phyloP scores from a whole-genome alignment of 2,329 filamentous ascomycete genomes.

The Aspergillus fijiensis region DNA sequence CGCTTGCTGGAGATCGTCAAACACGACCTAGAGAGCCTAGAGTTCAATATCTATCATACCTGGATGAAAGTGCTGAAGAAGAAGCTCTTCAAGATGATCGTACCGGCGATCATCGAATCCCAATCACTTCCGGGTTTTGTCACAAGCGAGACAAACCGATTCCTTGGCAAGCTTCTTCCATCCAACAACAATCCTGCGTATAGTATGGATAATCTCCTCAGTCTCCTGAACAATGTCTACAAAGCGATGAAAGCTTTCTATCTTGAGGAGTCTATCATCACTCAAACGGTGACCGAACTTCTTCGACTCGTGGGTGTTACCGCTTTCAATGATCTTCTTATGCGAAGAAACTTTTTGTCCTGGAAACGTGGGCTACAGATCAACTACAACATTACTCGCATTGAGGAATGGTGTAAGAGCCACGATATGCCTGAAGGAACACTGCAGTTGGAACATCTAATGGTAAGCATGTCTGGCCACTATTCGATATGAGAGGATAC shows the following conservation, averaged over 20 bases:
- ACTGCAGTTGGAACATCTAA: constrained; percentile 93
- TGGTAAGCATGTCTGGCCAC: constrained; percentile 58
- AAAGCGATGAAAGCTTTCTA: constrained; percentile 99
- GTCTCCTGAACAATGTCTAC: constrained; percentile 93
- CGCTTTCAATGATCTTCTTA: constrained; percentile 95
- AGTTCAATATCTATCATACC: constrained; percentile 99
- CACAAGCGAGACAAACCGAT: constrained; percentile 96
- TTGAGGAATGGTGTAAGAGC: constrained; percentile 99
- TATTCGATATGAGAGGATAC: background rate
- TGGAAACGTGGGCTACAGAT: constrained; percentile 99
- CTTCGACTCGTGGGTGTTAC: constrained; percentile 92
- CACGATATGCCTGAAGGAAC: constrained; percentile 99
- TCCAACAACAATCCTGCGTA: constrained; percentile 90
- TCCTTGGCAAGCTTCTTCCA: constrained; percentile 93
- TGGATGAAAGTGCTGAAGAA: constrained; percentile 99
- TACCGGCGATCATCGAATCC: constrained; percentile 97
- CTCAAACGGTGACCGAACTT: constrained; percentile 90
- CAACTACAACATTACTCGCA: constrained; percentile 99
- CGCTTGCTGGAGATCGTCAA: constrained; percentile 97
- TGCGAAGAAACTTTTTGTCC: constrained; percentile 96
- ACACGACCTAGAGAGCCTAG: constrained; percentile 94
- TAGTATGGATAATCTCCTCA: constrained; percentile 98
- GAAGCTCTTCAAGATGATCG: constrained; percentile 99
- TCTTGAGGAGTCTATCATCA: constrained; percentile 92
- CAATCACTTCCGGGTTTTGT: constrained; percentile 98